phyloP scores from a whole-genome alignment of 2,329 filamentous ascomycete genomes.

The Epichloe sibirici region DNA sequence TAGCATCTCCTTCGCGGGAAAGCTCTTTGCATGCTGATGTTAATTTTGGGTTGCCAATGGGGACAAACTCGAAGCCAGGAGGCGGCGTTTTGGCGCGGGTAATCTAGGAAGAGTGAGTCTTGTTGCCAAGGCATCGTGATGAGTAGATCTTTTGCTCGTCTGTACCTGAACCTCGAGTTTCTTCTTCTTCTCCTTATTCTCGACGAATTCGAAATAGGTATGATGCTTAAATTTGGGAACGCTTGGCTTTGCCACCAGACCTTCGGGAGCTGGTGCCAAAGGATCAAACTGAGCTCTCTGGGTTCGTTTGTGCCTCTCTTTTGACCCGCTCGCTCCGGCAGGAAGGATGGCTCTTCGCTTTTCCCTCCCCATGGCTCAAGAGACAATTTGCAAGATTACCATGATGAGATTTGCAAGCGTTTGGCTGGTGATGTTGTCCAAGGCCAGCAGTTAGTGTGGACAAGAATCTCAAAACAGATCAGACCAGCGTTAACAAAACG shows the following conservation, averaged over 20 bases:
- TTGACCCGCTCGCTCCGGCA: constrained; percentile 21
- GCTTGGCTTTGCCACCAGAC: constrained; percentile 26
- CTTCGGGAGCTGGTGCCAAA: constrained; percentile 20
- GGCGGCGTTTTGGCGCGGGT: constrained; percentile 40
- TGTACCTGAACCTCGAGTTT: constrained; percentile 51
- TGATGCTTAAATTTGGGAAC: constrained; percentile 42
- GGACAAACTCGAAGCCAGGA: constrained; percentile 50
- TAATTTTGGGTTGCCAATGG: constrained; percentile 48
- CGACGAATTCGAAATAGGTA: constrained; percentile 51
- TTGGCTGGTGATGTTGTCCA: background rate
- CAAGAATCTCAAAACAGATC: background rate
- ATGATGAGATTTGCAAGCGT: background rate
- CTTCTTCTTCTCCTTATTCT: constrained; percentile 52
- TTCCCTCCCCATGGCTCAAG: constrained; percentile 22
- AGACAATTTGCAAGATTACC: constrained; percentile 1
- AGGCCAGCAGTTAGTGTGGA: background rate
- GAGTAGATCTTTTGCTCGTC: constrained; percentile 10
- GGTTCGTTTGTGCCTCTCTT: constrained; percentile 24
- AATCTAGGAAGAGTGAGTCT: constrained; percentile 30
- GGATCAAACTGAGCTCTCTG: constrained; percentile 21
- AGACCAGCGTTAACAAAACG: background rate
- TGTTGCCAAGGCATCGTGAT: constrained; percentile 9
- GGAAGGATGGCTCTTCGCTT: constrained; percentile 16
- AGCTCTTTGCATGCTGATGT: constrained; percentile 52
- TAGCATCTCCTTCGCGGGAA: constrained; percentile 47